Conservation (phyloP, 768 basidiomycete species). For the Collybiopsis confluens region DNA sequence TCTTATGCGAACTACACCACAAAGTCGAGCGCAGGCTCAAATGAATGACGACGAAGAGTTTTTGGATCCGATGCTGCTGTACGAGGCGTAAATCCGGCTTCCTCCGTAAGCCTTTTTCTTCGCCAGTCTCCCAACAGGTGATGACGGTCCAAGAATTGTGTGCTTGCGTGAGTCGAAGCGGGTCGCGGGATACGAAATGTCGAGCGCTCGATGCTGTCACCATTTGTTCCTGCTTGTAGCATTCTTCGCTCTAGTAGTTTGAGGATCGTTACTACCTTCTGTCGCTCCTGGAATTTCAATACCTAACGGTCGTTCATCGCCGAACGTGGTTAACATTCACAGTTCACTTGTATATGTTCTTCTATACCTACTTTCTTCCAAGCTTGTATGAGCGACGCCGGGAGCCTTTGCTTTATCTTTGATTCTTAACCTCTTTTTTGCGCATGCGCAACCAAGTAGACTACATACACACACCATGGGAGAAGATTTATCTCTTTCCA, state of each 20-base stretch:
- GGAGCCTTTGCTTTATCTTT: background rate
- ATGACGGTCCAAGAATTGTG: slow-evolving; percentile 1
- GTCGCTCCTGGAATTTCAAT: background rate
- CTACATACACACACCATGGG: slow-evolving; percentile 1
- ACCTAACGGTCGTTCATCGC: background rate
- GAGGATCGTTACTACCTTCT: background rate
- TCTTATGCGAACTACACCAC: too few relatives aligned
- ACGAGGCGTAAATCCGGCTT: background rate
- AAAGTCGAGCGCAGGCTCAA: background rate
- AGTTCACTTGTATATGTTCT: background rate
- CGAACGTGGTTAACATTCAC: background rate
- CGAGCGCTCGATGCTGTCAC: background rate
- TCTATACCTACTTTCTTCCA: background rate
- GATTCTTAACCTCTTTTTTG: background rate
- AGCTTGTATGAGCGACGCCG: background rate
- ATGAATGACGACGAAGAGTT: background rate
- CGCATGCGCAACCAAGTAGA: slow-evolving; percentile 9
- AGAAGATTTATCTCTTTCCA: background rate
- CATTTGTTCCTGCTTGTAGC: background rate
- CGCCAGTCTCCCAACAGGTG: slow-evolving; percentile 4
- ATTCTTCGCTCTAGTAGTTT: slow-evolving; percentile 4
- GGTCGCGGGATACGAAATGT: background rate
- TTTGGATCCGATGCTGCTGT: background rate
- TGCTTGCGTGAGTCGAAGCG: background rate
- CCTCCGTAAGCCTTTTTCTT: background rate